These are phyloP conservation scores for Phytophthora palmivora DNA, from an alignment of 352 stramenopile species.

Conservation along the genomic window DNA sequence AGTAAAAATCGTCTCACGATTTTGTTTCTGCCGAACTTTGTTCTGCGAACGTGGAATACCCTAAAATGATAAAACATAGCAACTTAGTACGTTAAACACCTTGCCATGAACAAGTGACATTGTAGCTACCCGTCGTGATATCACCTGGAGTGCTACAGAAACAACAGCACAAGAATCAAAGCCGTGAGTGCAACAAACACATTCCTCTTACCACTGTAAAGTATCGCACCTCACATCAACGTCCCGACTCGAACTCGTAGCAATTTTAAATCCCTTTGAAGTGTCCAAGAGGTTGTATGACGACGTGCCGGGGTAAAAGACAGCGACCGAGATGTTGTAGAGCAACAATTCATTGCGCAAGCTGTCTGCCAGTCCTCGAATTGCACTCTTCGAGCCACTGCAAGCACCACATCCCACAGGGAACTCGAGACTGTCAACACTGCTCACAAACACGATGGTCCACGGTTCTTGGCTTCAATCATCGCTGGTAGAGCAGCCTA, in stretches of 20 bases:
- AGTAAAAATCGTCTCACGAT: slow-evolving; percentile 18
- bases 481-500: slow-evolving; percentile 61
- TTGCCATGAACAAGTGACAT: neutral
- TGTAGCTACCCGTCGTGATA: slow-evolving; percentile 26
- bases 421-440: slow-evolving; percentile 51
- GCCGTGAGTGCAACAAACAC: neutral
- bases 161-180: slow-evolving; percentile 5
- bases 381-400: slow-evolving; percentile 89
- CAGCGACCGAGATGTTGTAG: slow-evolving; percentile 81
- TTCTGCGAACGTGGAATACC: slow-evolving; percentile 48
- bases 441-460: slow-evolving; percentile 67
- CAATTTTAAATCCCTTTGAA: slow-evolving; percentile 9
- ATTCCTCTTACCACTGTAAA: neutral
- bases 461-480: slow-evolving; percentile 49
- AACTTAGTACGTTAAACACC: slow-evolving; percentile 2
- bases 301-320: slow-evolving; percentile 90
- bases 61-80: slow-evolving; percentile 18
- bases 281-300: slow-evolving; percentile 32
- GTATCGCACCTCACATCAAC: slow-evolving; percentile 16
- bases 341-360: slow-evolving; percentile 79
- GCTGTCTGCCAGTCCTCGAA: slow-evolving; percentile 92
- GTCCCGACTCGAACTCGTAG: slow-evolving; percentile 1
- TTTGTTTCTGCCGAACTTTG: slow-evolving; percentile 21
- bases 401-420: slow-evolving; percentile 92
- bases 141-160: slow-evolving; percentile 14